Conservation (phyloP, 2,329 filamentous ascomycete species). For the Purpureocillium takamizusanense region DNA sequence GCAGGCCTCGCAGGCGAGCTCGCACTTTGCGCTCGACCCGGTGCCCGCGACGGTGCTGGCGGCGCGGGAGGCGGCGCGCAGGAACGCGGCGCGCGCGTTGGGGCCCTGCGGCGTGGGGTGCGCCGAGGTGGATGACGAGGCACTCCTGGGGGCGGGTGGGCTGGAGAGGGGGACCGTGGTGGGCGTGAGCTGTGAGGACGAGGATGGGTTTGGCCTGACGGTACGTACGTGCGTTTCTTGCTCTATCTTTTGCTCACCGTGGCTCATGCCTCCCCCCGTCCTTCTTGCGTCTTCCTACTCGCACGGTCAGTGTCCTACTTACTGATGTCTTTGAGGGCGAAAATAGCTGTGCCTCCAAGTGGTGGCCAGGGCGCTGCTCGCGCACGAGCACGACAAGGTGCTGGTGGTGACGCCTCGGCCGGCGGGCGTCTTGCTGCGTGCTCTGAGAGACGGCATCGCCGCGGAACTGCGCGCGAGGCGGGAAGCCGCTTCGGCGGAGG, state of each 20-base stretch:
- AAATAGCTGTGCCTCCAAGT: conserved; percentile 39
- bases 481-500: not conserved
- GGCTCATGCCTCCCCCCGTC: too few species aligned
- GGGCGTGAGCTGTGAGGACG: conserved; percentile 44
- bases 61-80: conserved; percentile 25
- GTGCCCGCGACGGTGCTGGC: conserved; percentile 34
- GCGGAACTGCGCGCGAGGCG: conserved; percentile 17
- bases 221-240: conserved; percentile 26
- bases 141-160: conserved; percentile 34
- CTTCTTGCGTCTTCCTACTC: too few species aligned
- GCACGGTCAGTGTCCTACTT: too few species aligned
- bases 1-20: conserved; percentile 32
- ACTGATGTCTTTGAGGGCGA: too few species aligned
- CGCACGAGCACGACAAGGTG: conserved; percentile 15
- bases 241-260: not conserved
- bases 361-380: conserved; percentile 29
- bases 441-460: conserved; percentile 30
- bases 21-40: conserved; percentile 33
- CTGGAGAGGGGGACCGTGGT: conserved; percentile 42
- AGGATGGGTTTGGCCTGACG: conserved; percentile 34
- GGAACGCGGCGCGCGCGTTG: conserved; percentile 17
- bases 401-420: conserved; percentile 42
- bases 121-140: conserved; percentile 35
- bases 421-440: conserved; percentile 27
- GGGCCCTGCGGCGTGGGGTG: conserved; percentile 34